phyloP scores from a whole-genome alignment of 352 stramenopile genomes.

The Blastocystis sp. region DNA sequence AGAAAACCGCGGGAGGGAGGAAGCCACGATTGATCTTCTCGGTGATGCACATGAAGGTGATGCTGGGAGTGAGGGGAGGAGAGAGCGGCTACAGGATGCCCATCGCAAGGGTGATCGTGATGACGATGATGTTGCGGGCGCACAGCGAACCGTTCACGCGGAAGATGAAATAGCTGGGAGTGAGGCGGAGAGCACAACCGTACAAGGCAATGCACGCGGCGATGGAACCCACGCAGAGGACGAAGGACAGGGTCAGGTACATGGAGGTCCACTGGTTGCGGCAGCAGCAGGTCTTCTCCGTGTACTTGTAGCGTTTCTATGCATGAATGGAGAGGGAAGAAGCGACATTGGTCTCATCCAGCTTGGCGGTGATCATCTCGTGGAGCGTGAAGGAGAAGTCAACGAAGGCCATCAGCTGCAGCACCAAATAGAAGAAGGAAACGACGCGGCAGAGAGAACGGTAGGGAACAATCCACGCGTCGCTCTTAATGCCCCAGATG shows the following conservation, averaged over 20 bases:
- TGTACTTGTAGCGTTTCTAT: conserved; percentile 39
- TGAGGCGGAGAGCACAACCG: background rate
- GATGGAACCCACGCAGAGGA: background rate
- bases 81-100: background rate
- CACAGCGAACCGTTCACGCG: background rate
- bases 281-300: conserved; percentile 43
- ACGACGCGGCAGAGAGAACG: background rate
- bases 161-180: conserved; percentile 36
- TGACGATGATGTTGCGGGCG: background rate
- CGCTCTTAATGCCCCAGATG: background rate
- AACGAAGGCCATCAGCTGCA: conserved; percentile 3
- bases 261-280: conserved; percentile 9
- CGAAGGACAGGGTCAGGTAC: conserved; percentile 19
- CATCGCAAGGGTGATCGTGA: background rate
- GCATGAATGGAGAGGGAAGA: background rate
- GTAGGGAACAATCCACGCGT: background rate
- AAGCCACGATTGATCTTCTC: conserved; percentile 35
- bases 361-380: background rate
- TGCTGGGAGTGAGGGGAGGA: background rate
- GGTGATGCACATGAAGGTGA: background rate
- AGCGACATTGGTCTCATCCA: conserved; percentile 28
- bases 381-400: conserved; percentile 26
- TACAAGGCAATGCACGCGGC: conserved; percentile 46
- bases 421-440: conserved; percentile 18
- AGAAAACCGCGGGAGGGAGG: conserved; percentile 7